Base-by-base conservation (phyloP, 768 basidiomycete species). In the Kwoniella sp. region DNA sequence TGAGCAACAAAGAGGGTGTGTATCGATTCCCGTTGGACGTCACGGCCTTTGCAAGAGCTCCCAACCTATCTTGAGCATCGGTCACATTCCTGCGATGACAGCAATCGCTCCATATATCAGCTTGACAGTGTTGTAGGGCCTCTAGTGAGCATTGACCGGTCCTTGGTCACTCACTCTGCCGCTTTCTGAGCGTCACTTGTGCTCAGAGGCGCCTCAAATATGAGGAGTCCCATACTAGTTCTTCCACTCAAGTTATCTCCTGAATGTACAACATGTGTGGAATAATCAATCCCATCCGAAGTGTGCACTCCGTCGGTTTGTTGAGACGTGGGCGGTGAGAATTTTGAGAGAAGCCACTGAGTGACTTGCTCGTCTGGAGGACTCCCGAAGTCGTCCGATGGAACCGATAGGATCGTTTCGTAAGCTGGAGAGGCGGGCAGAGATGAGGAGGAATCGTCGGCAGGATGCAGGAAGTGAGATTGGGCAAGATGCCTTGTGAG, bases 331-430 rank as follows among this genome's bases (percentile, higher is more conserved):
- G 57, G 63, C 15, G 59, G 61, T 47, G 58, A 26, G 26, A 76
- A 67, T 55, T 76, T 76, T n/a, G 59, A 54, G 22, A 63, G 50
- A 13, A 76, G 65, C 74, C 74, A 76, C n/a, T 65, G 41, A 28
- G 64, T 38, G 0, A 72, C 69, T 11, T 72, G 54, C 20, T 20
- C 17, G 2, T 67, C 61, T 11, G 68, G 52, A 2, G 72, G 67
- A 9, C 56, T 58, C 28, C 63, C 70, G 28, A 66, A 70, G 7
- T 65, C 58, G 29, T 48, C 51, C 20, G 55, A 38, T 8, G 65
- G 59, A 38, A 54, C 65, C 50, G 64, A 72, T 62, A 48, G 37
- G 13, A 59, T 53, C 15, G 63, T 62, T 20, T 58, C 55, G 38
- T 25, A 66, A 22, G 38, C n/a, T 41, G 59, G 38, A 11, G 28